These are phyloP conservation scores for Lepiota venenata DNA, from an alignment of 768 basidiomycete species.

Conservation along the genomic window DNA sequence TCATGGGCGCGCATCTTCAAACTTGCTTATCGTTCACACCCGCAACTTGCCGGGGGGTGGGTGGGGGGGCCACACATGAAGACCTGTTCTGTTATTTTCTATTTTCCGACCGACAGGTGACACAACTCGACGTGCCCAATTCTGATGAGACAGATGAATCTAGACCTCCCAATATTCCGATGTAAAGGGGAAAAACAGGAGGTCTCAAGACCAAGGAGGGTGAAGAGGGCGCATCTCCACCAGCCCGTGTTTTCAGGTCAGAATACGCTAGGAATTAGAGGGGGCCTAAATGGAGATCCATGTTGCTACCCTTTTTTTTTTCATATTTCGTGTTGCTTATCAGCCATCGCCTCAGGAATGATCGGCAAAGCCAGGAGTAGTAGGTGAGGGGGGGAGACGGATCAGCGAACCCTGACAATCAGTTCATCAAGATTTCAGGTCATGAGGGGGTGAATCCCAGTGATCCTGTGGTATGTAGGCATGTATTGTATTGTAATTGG, in stretches of 20 bases:
- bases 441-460: slow-evolving; percentile 6
- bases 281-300: not conserved
- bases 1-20: no score
- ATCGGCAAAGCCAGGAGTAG: not conserved
- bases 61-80: no score
- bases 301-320: not conserved
- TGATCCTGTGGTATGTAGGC: not conserved
- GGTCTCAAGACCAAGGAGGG: no score
- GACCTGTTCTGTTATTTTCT: not conserved
- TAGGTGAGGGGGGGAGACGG: not conserved
- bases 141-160: not conserved
- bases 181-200: not conserved
- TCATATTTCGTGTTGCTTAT: not conserved
- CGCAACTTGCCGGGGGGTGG: not conserved
- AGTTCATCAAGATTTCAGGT: slow-evolving; percentile 1
- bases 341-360: not conserved
- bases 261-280: not conserved
- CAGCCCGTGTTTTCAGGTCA: no score
- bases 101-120: slow-evolving; percentile 3
- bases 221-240: no score
- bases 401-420: slow-evolving; percentile 10
- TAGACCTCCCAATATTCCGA: slow-evolving; percentile 1
- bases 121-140: slow-evolving; percentile 1
- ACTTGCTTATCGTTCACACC: not conserved
- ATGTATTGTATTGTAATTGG: not conserved